A percentile compares a stretch with the other conserved stretches of the same genome.
phyloP scores from a whole-genome alignment of 75 land plant genomes.

The Cryptomeria japonica region DNA sequence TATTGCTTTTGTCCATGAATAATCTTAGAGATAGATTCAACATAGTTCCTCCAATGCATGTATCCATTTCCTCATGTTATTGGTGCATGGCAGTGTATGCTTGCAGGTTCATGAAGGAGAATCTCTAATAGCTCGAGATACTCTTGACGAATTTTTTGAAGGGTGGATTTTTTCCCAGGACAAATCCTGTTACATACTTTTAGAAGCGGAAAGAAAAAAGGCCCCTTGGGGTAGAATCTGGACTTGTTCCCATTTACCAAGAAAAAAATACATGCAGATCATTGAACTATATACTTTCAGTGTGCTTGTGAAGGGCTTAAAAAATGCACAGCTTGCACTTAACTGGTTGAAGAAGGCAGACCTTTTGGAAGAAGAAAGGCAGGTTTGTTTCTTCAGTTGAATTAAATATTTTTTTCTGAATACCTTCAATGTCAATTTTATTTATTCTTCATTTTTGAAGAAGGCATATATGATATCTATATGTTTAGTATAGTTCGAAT shows the following conservation, averaged over 20 bases:
- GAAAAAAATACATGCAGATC: background rate
- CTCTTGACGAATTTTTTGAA: background rate
- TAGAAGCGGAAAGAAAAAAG: background rate
- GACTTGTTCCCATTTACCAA: background rate
- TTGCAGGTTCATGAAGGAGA: slow-evolving; percentile 6
- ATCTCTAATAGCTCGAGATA: background rate
- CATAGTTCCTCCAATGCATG: background rate
- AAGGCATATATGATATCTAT: background rate
- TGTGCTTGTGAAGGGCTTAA: slow-evolving; percentile 7
- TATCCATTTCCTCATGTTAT: background rate
- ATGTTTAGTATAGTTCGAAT: no score
- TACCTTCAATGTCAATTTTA: background rate
- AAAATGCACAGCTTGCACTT: slow-evolving; percentile 1
- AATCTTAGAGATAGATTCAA: background rate
- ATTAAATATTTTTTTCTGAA: background rate
- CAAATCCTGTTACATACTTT: background rate
- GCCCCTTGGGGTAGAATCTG: background rate
- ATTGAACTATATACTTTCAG: background rate
- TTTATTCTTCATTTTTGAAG: background rate
- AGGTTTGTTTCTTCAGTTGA: background rate
- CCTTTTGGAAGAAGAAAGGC: background rate
- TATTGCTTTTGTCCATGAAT: background rate
- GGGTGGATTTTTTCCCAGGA: background rate
- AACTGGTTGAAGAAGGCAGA: slow-evolving; percentile 2
- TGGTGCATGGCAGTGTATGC: background rate